These are phyloP conservation scores for Kurtzmaniella natalensis DNA, from an alignment of 1,139 yeast species.

Conservation along the genomic window DNA sequence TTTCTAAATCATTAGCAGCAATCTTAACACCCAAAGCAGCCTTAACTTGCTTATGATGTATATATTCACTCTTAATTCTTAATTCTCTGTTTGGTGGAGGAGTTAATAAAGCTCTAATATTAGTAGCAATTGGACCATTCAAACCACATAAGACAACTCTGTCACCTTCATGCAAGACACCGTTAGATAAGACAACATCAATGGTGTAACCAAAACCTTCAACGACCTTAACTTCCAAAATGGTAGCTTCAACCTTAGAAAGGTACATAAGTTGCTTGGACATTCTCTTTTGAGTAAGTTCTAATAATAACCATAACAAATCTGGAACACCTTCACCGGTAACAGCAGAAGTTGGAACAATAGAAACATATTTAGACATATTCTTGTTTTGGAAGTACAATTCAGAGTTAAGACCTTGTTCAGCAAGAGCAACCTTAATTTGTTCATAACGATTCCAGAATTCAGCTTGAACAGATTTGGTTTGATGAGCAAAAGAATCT, in stretches of 20 bases:
- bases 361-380: slow-evolving; percentile 87
- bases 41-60: slow-evolving; percentile 95
- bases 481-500: slow-evolving; percentile 82
- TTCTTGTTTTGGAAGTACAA: slow-evolving; percentile 93
- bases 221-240: slow-evolving; percentile 95
- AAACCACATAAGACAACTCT: slow-evolving; percentile 93
- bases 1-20: slow-evolving; percentile 95
- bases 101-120: slow-evolving; percentile 89
- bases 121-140: slow-evolving; percentile 98
- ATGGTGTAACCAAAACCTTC: slow-evolving; percentile 99
- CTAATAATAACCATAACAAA: slow-evolving; percentile 90
- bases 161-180: slow-evolving; percentile 92
- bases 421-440: slow-evolving; percentile 88
- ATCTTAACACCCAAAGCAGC: slow-evolving; percentile 99
- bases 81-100: slow-evolving; percentile 97
- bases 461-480: slow-evolving; percentile 83
- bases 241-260: slow-evolving; percentile 90
- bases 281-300: slow-evolving; percentile 97
- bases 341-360: slow-evolving; percentile 97
- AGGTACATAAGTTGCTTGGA: slow-evolving; percentile 96
- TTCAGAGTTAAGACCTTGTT: slow-evolving; percentile 98
- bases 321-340: slow-evolving; percentile 99
- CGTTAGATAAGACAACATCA: slow-evolving; percentile 94
- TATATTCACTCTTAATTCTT: slow-evolving; percentile 90
- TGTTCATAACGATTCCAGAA: slow-evolving; percentile 83